Base-by-base conservation (phyloP, 176 grass and related monocot genomes). In the Thinopyrum elongatum region DNA sequence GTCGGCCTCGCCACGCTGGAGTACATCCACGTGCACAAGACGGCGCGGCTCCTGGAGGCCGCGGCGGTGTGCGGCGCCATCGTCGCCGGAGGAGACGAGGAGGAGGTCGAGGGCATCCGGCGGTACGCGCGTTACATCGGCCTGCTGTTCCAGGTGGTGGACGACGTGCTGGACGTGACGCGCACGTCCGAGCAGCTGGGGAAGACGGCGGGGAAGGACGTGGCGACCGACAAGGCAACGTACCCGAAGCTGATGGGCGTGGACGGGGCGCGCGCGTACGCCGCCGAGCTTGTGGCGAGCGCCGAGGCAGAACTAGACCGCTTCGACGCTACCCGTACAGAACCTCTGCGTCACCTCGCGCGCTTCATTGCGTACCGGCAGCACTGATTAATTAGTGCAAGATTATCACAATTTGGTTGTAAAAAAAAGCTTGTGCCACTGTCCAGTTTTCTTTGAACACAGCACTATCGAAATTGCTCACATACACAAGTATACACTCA, bases 211-310 rank as follows among this genome's bases (percentile, higher is more conserved):
- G 71, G 71, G 71, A 74, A 74, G 41, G 71, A 74, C 71, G 7
- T 74, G 13, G 71, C 71, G 0, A 26, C 71, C 23, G 71, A 47
- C 71, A 74, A 74, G 71, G 71, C 71, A 0, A 74, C 71, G 71
- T 74, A 74, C 41, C 71, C 71, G 71, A 74, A 74, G 71, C 39
- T 74, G 23, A 74, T 74, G 71, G 71, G 71, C 71, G 39, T 74
- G 39, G 71, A 74, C 41, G 71, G 71, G 14, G 71, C 71, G 71
- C 41, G 71, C 42, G 71, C 71, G 25, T 75, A 75, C 42, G 71
- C 71, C 25, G 71, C 42, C 15, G 71, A 75, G 42, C 71, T 75
- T 10, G 71, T 75, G 71, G 71, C 25, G 3, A 75, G 71, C 23
- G 71, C 71, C 1, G 71, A 75, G 71, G 71, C 71, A 2, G 71